Base-by-base conservation (phyloP, 495 filamentous ascomycete genomes). In the Oleoguttula mirabilis region DNA sequence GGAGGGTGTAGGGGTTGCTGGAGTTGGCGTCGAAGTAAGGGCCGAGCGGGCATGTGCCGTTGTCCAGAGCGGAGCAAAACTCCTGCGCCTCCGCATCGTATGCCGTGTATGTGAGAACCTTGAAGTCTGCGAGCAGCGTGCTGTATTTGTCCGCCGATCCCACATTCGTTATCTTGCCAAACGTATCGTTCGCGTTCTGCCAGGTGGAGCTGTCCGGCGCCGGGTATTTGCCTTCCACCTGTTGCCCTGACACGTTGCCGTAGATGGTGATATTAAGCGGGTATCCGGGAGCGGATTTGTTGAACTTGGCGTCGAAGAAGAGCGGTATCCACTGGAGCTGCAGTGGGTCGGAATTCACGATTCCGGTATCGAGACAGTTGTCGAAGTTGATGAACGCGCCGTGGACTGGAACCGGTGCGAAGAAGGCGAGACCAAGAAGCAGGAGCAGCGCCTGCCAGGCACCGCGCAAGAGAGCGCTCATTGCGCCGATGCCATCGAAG, bases 241-340 rank as follows among this genome's bases (percentile, higher is more conserved):
- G 37, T 16, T 66, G 54, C 16, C 90, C 90, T 20, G 78, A 79
- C 16, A 96, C 85, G 60, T 95, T 94, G 17, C 88, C 88, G 64
- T 84, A 95, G 16, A 94, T 75, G 1, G 78, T 94, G 21, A 95
- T 64, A 43, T 74, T 75, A 21, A 98, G 65, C 27, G 75, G 76
- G 55, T 86, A 75, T 10, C 7, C 16, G 7, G 73, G 56, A 42
- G 71, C 62, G 15, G 62, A 57, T 17, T 73, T 63, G 50, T 86
- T 70, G 64, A 92, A 93, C 10, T 61, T 63, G 42, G 82, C 92
- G 50, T 77, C 73, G 43, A 92, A 70, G 42, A 70, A 70, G 10
- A 76, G 50, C 1, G 90, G 88, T 7, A 76, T 67, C 60, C 87
- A 94, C 66, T 98, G 92, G n/a, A 96, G 66, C 41, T 57, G 71